Conservation (phyloP, 805 yeast genomes). For the Cyberlindnera sargentensis region DNA sequence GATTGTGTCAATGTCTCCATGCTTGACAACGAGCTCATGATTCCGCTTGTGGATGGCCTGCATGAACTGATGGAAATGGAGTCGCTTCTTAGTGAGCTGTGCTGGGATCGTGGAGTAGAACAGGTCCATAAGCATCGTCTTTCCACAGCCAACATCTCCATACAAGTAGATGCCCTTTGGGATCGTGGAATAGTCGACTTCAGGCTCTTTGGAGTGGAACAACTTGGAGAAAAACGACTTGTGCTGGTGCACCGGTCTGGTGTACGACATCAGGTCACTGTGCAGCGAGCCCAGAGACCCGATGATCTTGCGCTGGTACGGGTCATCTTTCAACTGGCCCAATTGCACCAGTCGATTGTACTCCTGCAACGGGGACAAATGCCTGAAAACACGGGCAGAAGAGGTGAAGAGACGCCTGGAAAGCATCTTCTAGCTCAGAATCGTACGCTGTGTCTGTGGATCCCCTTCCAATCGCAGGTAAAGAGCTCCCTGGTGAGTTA, state of each 20-base stretch:
- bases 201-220: slow-evolving; percentile 7
- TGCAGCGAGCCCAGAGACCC: slow-evolving; percentile 55
- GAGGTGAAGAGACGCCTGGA: slow-evolving; percentile 4
- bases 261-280: slow-evolving; percentile 42
- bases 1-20: slow-evolving; percentile 77
- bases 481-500: no score
- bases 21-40: slow-evolving; percentile 61
- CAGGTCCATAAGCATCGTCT: slow-evolving; percentile 96
- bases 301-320: slow-evolving; percentile 72
- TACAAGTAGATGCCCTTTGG: slow-evolving; percentile 87
- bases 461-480: no score
- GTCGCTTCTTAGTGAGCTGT: slow-evolving; percentile 68
- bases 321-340: slow-evolving; percentile 61
- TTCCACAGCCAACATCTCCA: slow-evolving; percentile 98
- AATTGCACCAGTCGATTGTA: slow-evolving; percentile 42
- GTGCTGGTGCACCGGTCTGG: slow-evolving; percentile 53
- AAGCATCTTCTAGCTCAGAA: neutral
- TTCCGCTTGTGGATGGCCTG: slow-evolving; percentile 84
- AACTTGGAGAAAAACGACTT: slow-evolving; percentile 29
- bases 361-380: slow-evolving; percentile 40
- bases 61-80: slow-evolving; percentile 97
- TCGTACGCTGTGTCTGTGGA: no score
- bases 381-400: slow-evolving; percentile 3
- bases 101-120: slow-evolving; percentile 79
- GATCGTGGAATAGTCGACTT: slow-evolving; percentile 29